Evolutionary conservation across 495 filamentous ascomycete species (phyloP).

Genomic region (Chlorociboria aeruginascens): DNA sequence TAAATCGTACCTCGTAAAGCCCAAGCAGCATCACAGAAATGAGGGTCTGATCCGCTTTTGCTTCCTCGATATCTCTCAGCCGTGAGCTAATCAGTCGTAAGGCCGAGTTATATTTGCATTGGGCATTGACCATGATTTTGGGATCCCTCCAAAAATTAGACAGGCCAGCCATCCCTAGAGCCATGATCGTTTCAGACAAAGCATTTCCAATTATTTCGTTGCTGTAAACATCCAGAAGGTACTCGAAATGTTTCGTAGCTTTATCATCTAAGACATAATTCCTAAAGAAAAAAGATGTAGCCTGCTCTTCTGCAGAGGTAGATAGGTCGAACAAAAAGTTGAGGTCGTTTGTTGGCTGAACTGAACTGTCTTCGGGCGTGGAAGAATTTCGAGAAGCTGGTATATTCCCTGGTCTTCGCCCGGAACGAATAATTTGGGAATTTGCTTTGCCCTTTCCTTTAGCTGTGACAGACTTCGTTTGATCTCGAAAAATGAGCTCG

Average conservation of each 20-base stretch:
- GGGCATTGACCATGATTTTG: constrained; percentile 26
- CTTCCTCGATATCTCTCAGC: constrained; percentile 31
- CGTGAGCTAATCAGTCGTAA: constrained; percentile 31
- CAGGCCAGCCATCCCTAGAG: constrained; percentile 38
- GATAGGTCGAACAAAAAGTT: background rate
- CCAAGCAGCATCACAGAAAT: constrained; percentile 38
- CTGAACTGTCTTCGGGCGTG: no score
- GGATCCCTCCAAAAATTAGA: constrained; percentile 28
- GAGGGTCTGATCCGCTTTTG: constrained; percentile 37
- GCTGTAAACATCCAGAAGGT: constrained; percentile 18
- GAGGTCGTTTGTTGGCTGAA: no score
- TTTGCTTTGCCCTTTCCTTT: constrained; percentile 17
- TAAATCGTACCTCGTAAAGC: constrained; percentile 19
- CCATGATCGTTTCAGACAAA: constrained; percentile 30
- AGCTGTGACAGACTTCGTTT: constrained; percentile 35
- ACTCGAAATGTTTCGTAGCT: constrained; percentile 19
- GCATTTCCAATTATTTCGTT: constrained; percentile 16
- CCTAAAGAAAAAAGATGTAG: constrained; percentile 33
- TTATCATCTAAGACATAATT: constrained; percentile 29
- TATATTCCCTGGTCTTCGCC: no score
- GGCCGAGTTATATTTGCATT: constrained; percentile 34
- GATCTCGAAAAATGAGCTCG: constrained; percentile 61
- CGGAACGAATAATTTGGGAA: background rate
- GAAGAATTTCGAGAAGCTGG: no score
- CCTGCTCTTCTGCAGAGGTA: constrained; percentile 26